A percentile compares a stretch with the other conserved stretches of the same genome.
phyloP scores from a whole-genome alignment of 768 basidiomycete species.

The Leccinum disarticulatum region DNA sequence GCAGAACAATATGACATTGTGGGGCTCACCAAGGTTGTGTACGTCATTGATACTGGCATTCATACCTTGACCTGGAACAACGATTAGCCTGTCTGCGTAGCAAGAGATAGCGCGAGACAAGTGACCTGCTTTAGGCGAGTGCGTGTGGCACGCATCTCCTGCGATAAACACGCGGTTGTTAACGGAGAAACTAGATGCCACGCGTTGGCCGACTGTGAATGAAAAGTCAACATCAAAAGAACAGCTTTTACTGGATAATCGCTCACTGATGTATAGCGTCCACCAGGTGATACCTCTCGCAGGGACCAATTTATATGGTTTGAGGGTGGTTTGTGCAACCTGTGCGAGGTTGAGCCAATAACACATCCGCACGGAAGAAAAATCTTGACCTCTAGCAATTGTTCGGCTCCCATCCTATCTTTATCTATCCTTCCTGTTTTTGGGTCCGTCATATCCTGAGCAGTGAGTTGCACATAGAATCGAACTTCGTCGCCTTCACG shows the following conservation, averaged over 20 bases:
- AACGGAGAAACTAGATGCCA: conserved; percentile 49
- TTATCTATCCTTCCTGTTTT: conserved; percentile 44
- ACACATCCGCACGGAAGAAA: background rate
- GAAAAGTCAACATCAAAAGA: background rate
- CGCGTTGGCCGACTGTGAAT: conserved; percentile 50
- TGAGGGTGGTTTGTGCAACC: conserved; percentile 41
- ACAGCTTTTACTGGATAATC: background rate
- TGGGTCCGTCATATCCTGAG: conserved; percentile 37
- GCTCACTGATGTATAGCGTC: conserved; percentile 49
- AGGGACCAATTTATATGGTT: conserved; percentile 39
- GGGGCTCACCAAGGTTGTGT: conserved; percentile 46
- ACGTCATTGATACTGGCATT: conserved; percentile 55
- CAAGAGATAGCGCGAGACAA: background rate
- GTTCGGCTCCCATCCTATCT: conserved; percentile 36
- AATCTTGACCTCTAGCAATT: conserved; percentile 38
- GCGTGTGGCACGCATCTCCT: conserved; percentile 53
- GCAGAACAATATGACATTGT: background rate
- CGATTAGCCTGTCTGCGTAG: conserved; percentile 10
- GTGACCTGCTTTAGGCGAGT: conserved; percentile 43
- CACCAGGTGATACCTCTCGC: conserved; percentile 44
- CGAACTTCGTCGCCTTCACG: conserved; percentile 48
- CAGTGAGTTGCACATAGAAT: conserved; percentile 51
- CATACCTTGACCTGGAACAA: conserved; percentile 48
- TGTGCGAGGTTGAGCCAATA: conserved; percentile 4
- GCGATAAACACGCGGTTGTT: conserved; percentile 55